These are phyloP conservation scores for Yamadazyma philogaea DNA, from an alignment of 805 yeast species.

Conservation along the genomic window DNA sequence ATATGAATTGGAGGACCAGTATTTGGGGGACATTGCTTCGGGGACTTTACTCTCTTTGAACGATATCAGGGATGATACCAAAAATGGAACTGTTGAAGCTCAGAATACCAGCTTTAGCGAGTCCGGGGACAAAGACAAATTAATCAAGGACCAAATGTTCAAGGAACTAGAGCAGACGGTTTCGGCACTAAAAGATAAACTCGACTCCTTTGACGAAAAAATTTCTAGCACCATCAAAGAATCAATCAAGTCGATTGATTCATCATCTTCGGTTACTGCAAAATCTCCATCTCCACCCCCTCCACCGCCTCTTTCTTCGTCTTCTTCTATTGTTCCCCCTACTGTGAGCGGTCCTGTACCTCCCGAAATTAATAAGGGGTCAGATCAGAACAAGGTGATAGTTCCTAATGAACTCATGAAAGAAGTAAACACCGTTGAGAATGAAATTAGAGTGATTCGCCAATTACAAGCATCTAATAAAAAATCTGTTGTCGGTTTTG, in stretches of 20 bases:
- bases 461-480: conserved; percentile 52
- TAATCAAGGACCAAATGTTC: neutral
- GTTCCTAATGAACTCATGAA: conserved; percentile 5
- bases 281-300: neutral
- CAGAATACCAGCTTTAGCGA: neutral
- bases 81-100: neutral
- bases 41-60: conserved; percentile 49
- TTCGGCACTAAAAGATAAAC: conserved; percentile 6
- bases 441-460: conserved; percentile 56
- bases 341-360: neutral
- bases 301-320: neutral
- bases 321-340: neutral
- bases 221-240: conserved; percentile 10
- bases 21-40: conserved; percentile 46
- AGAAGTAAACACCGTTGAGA: conserved; percentile 26
- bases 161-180: conserved; percentile 8
- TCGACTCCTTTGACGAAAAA: conserved; percentile 7
- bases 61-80: conserved; percentile 4
- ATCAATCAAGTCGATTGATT: conserved; percentile 7
- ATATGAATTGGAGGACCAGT: conserved; percentile 78
- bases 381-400: neutral
- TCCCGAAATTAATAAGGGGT: neutral
- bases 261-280: neutral
- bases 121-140: neutral
- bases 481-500: conserved; percentile 37